Evolutionary conservation across 306 rosid genomes (phyloP), one percentile per base, ranked within the genome.

Genomic region (Gastrolobium bilobum): DNA sequence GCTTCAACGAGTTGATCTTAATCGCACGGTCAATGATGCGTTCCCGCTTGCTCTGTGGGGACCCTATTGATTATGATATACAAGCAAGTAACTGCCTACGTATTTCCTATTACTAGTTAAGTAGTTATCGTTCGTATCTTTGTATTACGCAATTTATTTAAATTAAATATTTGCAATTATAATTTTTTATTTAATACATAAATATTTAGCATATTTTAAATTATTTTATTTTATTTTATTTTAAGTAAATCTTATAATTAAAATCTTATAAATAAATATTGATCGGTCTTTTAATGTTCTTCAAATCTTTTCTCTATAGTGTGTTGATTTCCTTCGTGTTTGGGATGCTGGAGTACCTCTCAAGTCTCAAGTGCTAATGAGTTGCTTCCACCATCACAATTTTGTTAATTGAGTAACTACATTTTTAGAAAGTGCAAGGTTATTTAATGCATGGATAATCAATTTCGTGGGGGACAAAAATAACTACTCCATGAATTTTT

Each of bases 1-100:
- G 72, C 71, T 76, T 20, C 43, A 78, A 47, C 38, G 14, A 0
- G 0, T 35, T 20, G 78, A 62, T 86, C 51, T 53, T 73, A 68
- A 87, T 89, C 89, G 13, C 4, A 53, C 87, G 86, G 69, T 38
- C 11, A 26, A 0, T 38, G 15, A 7, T 58, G 68, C 48, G 8
- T 38, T 20, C 47, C 13, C 38, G 60, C 54, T 62, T 35, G 14
- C 76, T 4, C 69, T 0, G 0, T 14, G 37, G 6, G 60, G 64
- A 47, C 26, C 26, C 26, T 1, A 20, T 20, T 20, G 26, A 20
- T 20, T 20, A 20, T 20, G 26, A 20, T 20, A 20, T 20, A 20
- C 26, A 20, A 1, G 26, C 1, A 20, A 20, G 26, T 1, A 20
- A 20, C 26, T 20, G 0, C 26, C 26, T 20, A 20, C 1, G 26